Evolutionary conservation across 768 basidiomycete genomes (phyloP).

Genomic region (Dictyophora rubrovolvata): DNA sequence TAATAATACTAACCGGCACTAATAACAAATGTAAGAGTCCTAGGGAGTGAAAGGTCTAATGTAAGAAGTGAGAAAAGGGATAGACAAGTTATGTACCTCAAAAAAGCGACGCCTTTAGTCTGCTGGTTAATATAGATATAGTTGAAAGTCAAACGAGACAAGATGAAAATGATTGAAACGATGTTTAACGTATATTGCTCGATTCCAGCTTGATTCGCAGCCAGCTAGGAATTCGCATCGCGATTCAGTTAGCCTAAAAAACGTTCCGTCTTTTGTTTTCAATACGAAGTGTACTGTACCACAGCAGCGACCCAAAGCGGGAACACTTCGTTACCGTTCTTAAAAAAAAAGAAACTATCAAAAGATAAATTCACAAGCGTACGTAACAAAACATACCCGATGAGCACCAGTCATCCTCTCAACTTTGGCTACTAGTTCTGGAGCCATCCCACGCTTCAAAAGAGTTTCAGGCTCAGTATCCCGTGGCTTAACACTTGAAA

Average conservation of each 20-base stretch:
- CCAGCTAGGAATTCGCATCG: conserved; percentile 14
- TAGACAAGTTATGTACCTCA: not conserved
- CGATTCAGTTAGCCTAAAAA: not conserved
- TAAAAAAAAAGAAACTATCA: not conserved
- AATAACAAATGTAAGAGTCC: not conserved
- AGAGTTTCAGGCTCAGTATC: conserved; percentile 16
- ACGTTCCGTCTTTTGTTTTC: too few species aligned
- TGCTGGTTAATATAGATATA: conserved; percentile 21
- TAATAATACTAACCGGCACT: not conserved
- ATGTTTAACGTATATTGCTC: conserved; percentile 23
- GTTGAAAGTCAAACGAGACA: conserved; percentile 21
- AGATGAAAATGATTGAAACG: conserved; percentile 20
- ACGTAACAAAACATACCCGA: conserved; percentile 1
- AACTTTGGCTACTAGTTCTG: conserved; percentile 17
- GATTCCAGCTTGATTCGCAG: conserved; percentile 23
- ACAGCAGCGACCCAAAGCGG: conserved; percentile 28
- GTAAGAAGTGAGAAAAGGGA: not conserved
- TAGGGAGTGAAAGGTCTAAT: not conserved
- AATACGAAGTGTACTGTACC: conserved; percentile 4
- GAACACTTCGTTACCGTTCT: conserved; percentile 26
- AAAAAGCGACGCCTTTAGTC: not conserved
- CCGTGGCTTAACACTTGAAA: conserved; percentile 24
- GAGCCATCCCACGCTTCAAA: conserved; percentile 18
- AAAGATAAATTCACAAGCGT: not conserved
- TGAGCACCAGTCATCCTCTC: conserved; percentile 31